Base-by-base conservation (phyloP, 2,329 filamentous ascomycete genomes). In the Kalmusia sp. region DNA sequence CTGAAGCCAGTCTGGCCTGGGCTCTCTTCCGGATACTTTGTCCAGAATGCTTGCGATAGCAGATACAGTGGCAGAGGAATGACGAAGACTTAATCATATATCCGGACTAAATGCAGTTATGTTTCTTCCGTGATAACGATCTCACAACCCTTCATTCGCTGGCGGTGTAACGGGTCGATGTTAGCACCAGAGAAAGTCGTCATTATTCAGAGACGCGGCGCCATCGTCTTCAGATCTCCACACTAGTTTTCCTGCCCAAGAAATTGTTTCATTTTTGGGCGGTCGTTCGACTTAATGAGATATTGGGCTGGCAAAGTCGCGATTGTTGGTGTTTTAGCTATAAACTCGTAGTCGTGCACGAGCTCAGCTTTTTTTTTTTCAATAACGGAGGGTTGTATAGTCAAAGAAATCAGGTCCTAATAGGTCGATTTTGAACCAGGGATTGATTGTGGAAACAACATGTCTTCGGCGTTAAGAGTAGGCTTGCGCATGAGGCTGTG, bases 121-220 rank as follows among this genome's bases (percentile, higher is more conserved):
- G 63, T 52, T 6, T 63, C 61, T 53, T 64, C 62, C 9, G 63
- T 63, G 7, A 66, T 19, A 22, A 66, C 27, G n/a, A 67, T 60
- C 1, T 55, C 39, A 9, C 61, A 44, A 9, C 48, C 43, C 37
- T 64, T 66, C 4, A 67, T 58, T 9, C 34, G 15, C 27, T 66
- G 62, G 11, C 58, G 62, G 35, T 65, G 60, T 6, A 68, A 35
- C 2, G 59, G n/a, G 14, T 52, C 52, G 43, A 66, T 65, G 45
- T 65, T 64, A 0, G 48, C 50, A 40, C 61, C 58, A 3, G 52
- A 64, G 3, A 34, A 37, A 9, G 51, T 55, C 25, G 56, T 55
- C 56, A 65, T 62, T 7, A 63, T 53, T 58, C 53, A 65, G 14
- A 46, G 43, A 15, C 38, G 52, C 12, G 54, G 53, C 17, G 59